Evolutionary conservation across 768 basidiomycete species (phyloP), one percentile per base, ranked within the genome.

Genomic region (Auriscalpium microsporum): DNA sequence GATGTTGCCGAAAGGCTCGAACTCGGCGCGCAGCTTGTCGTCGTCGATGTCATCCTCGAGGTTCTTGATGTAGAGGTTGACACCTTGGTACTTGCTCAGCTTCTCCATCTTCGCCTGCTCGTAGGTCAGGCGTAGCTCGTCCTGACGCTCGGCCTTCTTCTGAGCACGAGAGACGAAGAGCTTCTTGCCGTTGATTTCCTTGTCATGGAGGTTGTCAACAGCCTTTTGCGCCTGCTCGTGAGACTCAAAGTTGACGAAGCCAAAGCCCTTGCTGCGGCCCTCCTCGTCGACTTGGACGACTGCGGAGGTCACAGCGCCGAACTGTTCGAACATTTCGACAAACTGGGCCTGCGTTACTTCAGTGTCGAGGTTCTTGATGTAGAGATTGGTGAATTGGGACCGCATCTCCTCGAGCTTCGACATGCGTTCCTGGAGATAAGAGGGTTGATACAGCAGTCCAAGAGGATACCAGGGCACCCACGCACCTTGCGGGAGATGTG

Each of bases 11-110:
- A 91, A 98, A 13, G 92, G 84, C 73, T 97, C 94, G 67, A 99
- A 99, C 73, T 98, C 96, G 62, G 81, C 77, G 58, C 94, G 90
- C 65, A 99, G 87, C 72, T 94, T 94, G 56, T 99, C 96, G 66
- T 99, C 96, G 67, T 97, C 93, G 55, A 96, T 80, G 64, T 96
- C 94, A 70, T 97, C 95, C 72, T 97, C 95, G 71, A 99, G 75
- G 76, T 99, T 99, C 83, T 98, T 99, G 84, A 98, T 86, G 78
- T 98, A 99, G 55, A 99, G 79, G 77, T 99, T 99, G 71, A 97
- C 94, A 55, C 96, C 96, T 64, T 96, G 94, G 66, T 92, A 96
- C 75, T 99, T 99, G 85, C 86, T 89, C 66, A 94, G 72, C 73
- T 94, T 94, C 82, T 99, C 96, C 82, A 93, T 82, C 76, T 94